phyloP scores from a whole-genome alignment of 176 grass and related monocot species.

The Musa troglodytarum region DNA sequence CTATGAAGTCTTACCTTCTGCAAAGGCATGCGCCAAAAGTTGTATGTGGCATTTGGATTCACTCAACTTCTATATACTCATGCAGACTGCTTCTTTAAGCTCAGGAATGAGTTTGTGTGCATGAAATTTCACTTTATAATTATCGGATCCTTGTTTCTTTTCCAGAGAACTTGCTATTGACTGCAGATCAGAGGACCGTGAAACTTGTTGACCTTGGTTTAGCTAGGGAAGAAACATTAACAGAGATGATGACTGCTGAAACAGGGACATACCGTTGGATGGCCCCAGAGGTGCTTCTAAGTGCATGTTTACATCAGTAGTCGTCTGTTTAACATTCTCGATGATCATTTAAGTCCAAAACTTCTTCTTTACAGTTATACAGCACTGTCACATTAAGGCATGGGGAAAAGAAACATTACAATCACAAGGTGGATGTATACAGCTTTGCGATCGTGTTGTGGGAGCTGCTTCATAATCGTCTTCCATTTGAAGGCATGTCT shows the following conservation, averaged over 20 bases:
- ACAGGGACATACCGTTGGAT: constrained; percentile 99
- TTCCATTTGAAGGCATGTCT: constrained; percentile 99
- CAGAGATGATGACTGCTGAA: constrained; percentile 99
- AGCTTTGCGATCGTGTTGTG: constrained; percentile 97
- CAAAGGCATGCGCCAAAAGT: no score
- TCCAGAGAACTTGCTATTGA: constrained; percentile 83
- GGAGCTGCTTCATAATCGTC: constrained; percentile 87
- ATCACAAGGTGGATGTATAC: constrained; percentile 99
- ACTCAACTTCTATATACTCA: background rate
- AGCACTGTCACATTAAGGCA: constrained; percentile 97
- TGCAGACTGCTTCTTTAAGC: background rate
- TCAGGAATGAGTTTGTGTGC: background rate
- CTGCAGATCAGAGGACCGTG: constrained; percentile 77
- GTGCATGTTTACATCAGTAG: constrained; percentile 2
- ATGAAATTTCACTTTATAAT: constrained; percentile 3
- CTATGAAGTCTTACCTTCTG: no score
- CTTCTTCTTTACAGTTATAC: constrained; percentile 51
- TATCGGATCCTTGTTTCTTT: background rate
- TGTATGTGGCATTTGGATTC: background rate
- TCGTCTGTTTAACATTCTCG: constrained; percentile 3
- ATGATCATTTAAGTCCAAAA: constrained; percentile 20
- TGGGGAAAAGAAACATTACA: constrained; percentile 99
- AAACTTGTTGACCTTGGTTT: constrained; percentile 99
- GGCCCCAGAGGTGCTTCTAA: constrained; percentile 79
- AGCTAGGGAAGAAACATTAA: constrained; percentile 96